These are phyloP conservation scores for Carallia pectinifolia DNA, from an alignment of 345 rosid genomes.

Conservation along the genomic window DNA sequence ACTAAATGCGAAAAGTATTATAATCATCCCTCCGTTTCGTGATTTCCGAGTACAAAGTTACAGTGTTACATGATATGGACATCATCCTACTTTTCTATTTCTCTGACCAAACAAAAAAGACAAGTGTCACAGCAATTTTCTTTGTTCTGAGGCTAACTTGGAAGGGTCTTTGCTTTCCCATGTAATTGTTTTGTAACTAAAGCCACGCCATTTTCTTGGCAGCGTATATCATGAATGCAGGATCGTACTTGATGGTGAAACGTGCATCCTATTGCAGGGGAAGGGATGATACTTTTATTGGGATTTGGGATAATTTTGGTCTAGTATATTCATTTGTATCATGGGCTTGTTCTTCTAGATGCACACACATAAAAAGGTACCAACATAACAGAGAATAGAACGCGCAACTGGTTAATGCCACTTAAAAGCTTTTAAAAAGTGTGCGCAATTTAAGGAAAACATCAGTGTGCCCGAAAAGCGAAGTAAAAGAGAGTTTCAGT, in stretches of 20 bases:
- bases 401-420: slow-evolving; percentile 17
- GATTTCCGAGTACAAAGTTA: too few relatives aligned
- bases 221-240: not conserved
- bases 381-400: not conserved
- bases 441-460: slow-evolving; percentile 36
- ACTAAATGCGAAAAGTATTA: too few relatives aligned
- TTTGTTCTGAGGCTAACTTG: too few relatives aligned
- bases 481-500: not conserved
- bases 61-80: too few relatives aligned
- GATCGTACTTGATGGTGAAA: not conserved
- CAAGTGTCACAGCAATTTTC: too few relatives aligned
- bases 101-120: too few relatives aligned
- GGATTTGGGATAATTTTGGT: slow-evolving; percentile 12
- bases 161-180: too few relatives aligned
- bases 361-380: not conserved
- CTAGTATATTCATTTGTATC: not conserved
- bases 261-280: not conserved
- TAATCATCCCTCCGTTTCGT: too few relatives aligned
- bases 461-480: slow-evolving; percentile 24
- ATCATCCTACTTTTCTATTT: too few relatives aligned
- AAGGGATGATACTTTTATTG: slow-evolving; percentile 11
- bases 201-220: too few relatives aligned
- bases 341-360: slow-evolving; percentile 1
- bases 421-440: slow-evolving; percentile 19
- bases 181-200: too few relatives aligned